A percentile compares a stretch with the other conserved stretches of the same genome.
These are phyloP conservation scores for Madurella fahalii DNA, from an alignment of 2,329 filamentous ascomycete species.

Conservation along the genomic window DNA sequence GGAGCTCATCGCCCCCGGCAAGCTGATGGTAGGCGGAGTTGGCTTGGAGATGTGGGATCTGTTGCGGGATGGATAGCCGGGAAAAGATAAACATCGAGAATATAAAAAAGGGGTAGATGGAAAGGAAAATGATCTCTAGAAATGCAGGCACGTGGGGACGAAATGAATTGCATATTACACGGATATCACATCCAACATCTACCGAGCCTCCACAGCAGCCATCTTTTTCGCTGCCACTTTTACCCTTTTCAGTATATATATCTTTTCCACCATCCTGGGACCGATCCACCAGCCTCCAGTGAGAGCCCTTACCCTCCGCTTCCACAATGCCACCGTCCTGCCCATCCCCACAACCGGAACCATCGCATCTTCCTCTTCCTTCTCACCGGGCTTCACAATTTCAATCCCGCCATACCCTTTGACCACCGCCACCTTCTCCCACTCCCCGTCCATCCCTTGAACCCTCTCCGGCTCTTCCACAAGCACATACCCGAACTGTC, in stretches of 20 bases:
- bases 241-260: slow-evolving; percentile 44
- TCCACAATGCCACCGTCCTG: slow-evolving; percentile 35
- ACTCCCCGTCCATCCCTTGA: slow-evolving; percentile 46
- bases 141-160: no score
- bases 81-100: not conserved
- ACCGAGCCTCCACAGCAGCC: slow-evolving; percentile 14
- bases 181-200: not conserved
- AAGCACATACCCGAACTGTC: slow-evolving; percentile 59
- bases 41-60: slow-evolving; percentile 44
- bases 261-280: slow-evolving; percentile 54
- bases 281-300: slow-evolving; percentile 64
- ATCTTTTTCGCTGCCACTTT: slow-evolving; percentile 17
- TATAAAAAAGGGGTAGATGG: not conserved
- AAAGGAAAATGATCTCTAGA: no score
- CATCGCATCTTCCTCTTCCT: slow-evolving; percentile 12
- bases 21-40: slow-evolving; percentile 42
- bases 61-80: not conserved
- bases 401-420: slow-evolving; percentile 58
- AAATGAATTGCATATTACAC: no score
- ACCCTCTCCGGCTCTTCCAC: slow-evolving; percentile 48
- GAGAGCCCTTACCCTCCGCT: slow-evolving; percentile 38
- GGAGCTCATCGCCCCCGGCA: slow-evolving; percentile 34
- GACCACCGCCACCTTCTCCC: slow-evolving; percentile 55
- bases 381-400: slow-evolving; percentile 47
- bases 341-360: slow-evolving; percentile 43